Evolutionary conservation across 345 rosid genomes (phyloP).

Genomic region (Populus davidiana): DNA sequence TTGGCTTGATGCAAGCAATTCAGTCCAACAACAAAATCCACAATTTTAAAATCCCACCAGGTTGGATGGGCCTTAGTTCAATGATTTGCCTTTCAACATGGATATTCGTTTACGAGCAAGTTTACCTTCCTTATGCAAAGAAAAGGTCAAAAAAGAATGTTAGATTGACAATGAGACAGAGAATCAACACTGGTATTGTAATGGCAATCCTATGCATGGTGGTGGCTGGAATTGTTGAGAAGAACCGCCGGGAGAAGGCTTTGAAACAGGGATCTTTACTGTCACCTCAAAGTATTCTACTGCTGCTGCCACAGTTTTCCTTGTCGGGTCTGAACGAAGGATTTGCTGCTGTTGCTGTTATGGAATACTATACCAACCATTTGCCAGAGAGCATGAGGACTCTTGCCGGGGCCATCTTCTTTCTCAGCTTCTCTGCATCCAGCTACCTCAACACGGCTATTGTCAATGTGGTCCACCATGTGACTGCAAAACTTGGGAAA

Average conservation of each 20-base stretch:
- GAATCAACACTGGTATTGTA: constrained; percentile 55
- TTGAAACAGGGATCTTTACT: constrained; percentile 34
- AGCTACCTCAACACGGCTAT: constrained; percentile 49
- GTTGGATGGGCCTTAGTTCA: constrained; percentile 58
- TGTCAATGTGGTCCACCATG: constrained; percentile 38
- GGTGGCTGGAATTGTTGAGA: constrained; percentile 51
- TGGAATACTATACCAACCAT: constrained; percentile 66
- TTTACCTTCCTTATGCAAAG: constrained; percentile 34
- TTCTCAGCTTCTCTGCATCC: constrained; percentile 54
- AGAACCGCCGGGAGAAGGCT: constrained; percentile 41
- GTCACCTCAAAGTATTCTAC: constrained; percentile 40
- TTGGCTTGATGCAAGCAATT: constrained; percentile 60
- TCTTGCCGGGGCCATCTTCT: constrained; percentile 64
- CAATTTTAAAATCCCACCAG: constrained; percentile 51
- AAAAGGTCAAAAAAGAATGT: constrained; percentile 28
- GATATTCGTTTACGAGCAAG: constrained; percentile 56
- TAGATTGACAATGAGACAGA: constrained; percentile 45
- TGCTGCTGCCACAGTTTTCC: constrained; percentile 60
- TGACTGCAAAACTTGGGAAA: constrained; percentile 19
- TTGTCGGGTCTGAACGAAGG: constrained; percentile 66
- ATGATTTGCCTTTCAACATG: constrained; percentile 64
- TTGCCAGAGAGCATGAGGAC: constrained; percentile 79
- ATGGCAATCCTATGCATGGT: constrained; percentile 53
- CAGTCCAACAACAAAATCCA: constrained; percentile 46
- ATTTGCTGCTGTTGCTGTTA: constrained; percentile 57